A percentile compares a stretch with the other conserved stretches of the same genome.
These are phyloP conservation scores for Starmerella potacharoeniae DNA, from an alignment of 805 yeast species.

Conservation along the genomic window DNA sequence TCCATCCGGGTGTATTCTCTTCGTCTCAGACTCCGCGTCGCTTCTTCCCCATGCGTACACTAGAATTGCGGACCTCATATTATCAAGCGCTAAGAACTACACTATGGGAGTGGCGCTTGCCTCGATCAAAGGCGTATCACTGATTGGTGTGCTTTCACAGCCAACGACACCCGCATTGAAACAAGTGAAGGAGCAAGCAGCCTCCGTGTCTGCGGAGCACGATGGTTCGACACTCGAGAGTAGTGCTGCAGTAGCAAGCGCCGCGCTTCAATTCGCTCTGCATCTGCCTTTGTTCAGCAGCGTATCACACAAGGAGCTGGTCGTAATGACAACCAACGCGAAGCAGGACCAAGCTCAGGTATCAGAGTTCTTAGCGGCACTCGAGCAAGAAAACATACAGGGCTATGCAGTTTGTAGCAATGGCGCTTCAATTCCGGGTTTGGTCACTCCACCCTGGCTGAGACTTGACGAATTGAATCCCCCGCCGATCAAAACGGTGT, in stretches of 20 bases:
- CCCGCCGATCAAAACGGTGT: not conserved
- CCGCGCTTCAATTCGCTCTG: not conserved
- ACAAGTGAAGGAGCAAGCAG: not conserved
- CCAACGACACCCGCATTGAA: not conserved
- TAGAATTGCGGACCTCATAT: not conserved
- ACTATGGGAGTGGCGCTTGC: not conserved
- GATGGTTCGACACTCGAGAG: not conserved
- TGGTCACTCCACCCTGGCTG: not conserved
- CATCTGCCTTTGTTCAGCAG: not conserved
- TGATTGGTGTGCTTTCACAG: not conserved
- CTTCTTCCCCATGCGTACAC: not conserved
- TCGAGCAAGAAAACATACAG: not conserved
- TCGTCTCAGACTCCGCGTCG: not conserved
- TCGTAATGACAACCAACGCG: not conserved
- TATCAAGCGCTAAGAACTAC: not conserved
- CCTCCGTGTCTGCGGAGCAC: not conserved
- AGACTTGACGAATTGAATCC: not conserved
- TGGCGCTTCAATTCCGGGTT: not conserved
- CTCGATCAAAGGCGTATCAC: not conserved
- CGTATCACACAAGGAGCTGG: not conserved
- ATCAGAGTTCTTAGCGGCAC: not conserved
- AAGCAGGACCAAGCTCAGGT: not conserved
- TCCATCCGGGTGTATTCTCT: not conserved
- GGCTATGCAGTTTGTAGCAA: not conserved
- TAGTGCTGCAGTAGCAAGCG: not conserved